phyloP scores from a whole-genome alignment of 176 grass and related monocot species.

The sorghum (Sorghum bicolor) region DNA sequence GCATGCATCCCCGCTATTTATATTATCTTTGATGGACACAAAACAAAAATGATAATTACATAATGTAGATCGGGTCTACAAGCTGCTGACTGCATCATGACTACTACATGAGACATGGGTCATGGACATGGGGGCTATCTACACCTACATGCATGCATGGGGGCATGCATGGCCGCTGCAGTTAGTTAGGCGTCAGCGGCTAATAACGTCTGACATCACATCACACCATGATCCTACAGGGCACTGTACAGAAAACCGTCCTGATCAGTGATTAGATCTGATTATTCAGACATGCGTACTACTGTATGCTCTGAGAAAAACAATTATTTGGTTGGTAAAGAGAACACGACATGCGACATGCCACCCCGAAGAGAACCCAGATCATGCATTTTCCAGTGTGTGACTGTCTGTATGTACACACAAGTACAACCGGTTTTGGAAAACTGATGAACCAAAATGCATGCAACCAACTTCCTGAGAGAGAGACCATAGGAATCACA shows the following conservation, averaged over 20 bases:
- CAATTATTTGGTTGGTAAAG: not conserved
- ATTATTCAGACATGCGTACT: not conserved
- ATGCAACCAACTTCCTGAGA: not conserved
- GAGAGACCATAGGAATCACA: not conserved
- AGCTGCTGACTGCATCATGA: not conserved
- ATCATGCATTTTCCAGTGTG: not conserved
- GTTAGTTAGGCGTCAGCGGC: not conserved
- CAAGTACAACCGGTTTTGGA: not conserved
- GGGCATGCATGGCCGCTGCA: not conserved
- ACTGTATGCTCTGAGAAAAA: not conserved
- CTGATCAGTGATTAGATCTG: not conserved
- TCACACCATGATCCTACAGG: not conserved
- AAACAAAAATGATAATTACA: conserved; percentile 11
- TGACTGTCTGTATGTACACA: not conserved
- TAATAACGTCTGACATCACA: not conserved
- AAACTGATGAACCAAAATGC: not conserved
- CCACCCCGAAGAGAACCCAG: not conserved
- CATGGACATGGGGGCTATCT: not conserved
- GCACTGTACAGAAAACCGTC: not conserved
- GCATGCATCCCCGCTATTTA: not conserved
- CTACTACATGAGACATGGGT: not conserved
- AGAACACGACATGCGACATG: not conserved
- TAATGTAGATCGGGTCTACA: not conserved
- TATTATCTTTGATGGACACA: not conserved
- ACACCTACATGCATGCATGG: no score